Conservation (phyloP, 768 basidiomycete genomes). For the Clitopilus passeckerianus region DNA sequence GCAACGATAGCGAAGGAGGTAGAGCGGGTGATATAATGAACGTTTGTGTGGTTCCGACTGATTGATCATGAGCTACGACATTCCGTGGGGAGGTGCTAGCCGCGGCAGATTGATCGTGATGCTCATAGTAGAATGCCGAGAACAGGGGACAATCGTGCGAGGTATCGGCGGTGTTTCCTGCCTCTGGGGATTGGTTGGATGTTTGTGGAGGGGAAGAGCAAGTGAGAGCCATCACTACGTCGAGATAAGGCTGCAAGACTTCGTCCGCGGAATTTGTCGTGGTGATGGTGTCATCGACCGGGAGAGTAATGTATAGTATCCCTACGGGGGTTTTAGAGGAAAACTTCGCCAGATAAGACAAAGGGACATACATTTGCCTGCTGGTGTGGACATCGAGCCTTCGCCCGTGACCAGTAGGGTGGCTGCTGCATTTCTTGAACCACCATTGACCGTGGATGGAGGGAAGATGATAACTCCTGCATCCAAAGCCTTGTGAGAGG, state of each 20-base stretch:
- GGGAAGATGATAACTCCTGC: slow-evolving; percentile 74
- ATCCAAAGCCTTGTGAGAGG: slow-evolving; percentile 36
- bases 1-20: slow-evolving; percentile 29
- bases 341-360: background rate
- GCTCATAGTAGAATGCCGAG: slow-evolving; percentile 52
- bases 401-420: slow-evolving; percentile 68
- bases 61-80: background rate
- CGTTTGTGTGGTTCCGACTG: background rate
- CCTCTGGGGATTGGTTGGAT: slow-evolving; percentile 8
- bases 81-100: slow-evolving; percentile 3
- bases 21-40: slow-evolving; percentile 21
- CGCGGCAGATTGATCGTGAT: slow-evolving; percentile 11
- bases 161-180: background rate
- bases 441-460: slow-evolving; percentile 52
- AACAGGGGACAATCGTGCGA: slow-evolving; percentile 37
- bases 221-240: slow-evolving; percentile 34
- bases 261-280: slow-evolving; percentile 26
- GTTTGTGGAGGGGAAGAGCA: background rate
- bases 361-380: slow-evolving; percentile 58
- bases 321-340: slow-evolving; percentile 32
- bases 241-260: slow-evolving; percentile 54
- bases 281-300: slow-evolving; percentile 23
- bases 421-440: slow-evolving; percentile 43
- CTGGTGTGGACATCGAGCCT: slow-evolving; percentile 69
- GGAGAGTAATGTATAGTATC: slow-evolving; percentile 56